Evolutionary conservation across 2,329 filamentous ascomycete species (phyloP).

Genomic region (Monosporascus sp.): DNA sequence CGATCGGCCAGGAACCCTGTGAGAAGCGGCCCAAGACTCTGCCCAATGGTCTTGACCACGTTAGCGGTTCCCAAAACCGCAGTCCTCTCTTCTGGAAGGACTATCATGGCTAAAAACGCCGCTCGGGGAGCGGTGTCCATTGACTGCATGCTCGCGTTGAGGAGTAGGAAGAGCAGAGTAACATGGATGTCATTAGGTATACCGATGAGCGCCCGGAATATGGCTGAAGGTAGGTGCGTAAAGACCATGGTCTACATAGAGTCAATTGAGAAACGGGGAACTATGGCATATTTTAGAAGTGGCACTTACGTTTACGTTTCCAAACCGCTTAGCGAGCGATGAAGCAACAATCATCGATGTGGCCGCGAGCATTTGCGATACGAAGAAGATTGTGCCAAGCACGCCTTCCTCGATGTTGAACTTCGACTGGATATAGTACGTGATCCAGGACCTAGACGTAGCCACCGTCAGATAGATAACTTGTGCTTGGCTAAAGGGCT

Average conservation of each 20-base stretch:
- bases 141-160: constrained; percentile 55
- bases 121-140: constrained; percentile 69
- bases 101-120: constrained; percentile 62
- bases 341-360: constrained; percentile 47
- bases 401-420: constrained; percentile 42
- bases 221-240: constrained; percentile 63
- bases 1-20: constrained; percentile 57
- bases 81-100: constrained; percentile 61
- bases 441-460: constrained; percentile 47
- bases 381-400: constrained; percentile 51
- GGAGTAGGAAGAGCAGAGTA: constrained; percentile 54
- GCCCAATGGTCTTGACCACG: constrained; percentile 59
- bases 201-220: constrained; percentile 60
- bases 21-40: constrained; percentile 56
- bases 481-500: constrained; percentile 44
- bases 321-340: constrained; percentile 48
- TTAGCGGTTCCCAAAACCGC: constrained; percentile 67
- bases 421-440: constrained; percentile 47
- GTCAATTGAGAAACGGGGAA: constrained; percentile 13
- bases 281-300: constrained; percentile 24
- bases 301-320: constrained; percentile 59
- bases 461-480: constrained; percentile 10
- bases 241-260: constrained; percentile 63
- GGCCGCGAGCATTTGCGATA: constrained; percentile 45
- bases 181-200: constrained; percentile 46